These are phyloP conservation scores for Chalciporus sphaerocephalus DNA, from an alignment of 768 basidiomycete species.

Conservation along the genomic window DNA sequence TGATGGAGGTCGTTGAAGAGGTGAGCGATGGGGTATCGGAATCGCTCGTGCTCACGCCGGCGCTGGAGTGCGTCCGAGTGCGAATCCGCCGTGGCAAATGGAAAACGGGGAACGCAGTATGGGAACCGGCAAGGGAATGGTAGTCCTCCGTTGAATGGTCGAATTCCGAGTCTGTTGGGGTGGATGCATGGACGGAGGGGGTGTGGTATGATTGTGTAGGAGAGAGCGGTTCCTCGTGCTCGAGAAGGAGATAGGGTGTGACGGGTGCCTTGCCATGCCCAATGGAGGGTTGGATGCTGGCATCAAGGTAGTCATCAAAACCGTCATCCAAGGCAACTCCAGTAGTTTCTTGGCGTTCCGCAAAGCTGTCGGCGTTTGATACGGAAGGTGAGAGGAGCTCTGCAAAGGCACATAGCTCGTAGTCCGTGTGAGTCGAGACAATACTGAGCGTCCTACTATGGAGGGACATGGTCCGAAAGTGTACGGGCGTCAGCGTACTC, in stretches of 20 bases:
- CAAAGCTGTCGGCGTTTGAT: conserved; percentile 18
- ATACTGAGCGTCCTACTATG: conserved; percentile 36
- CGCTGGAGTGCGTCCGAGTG: conserved; percentile 24
- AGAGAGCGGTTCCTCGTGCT: conserved; percentile 30
- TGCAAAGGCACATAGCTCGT: conserved; percentile 48
- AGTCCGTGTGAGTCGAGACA: conserved; percentile 46
- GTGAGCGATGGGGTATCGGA: conserved; percentile 49
- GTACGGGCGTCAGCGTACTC: conserved; percentile 23
- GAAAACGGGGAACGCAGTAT: conserved; percentile 21
- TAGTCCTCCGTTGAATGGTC: conserved; percentile 30
- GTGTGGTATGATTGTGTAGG: conserved; percentile 20
- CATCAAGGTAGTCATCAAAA: conserved; percentile 29
- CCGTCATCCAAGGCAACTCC: conserved; percentile 26
- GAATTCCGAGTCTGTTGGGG: conserved; percentile 35
- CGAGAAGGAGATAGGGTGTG: conserved; percentile 26
- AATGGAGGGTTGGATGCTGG: conserved; percentile 13
- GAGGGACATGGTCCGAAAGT: conserved; percentile 21
- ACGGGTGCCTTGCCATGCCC: conserved; percentile 8
- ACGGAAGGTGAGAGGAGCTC: conserved; percentile 41
- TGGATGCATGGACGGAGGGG: conserved; percentile 5
- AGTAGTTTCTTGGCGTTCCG: conserved; percentile 24
- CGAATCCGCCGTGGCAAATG: conserved; percentile 34
- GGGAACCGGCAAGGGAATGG: conserved; percentile 17
- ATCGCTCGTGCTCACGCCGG: conserved; percentile 32
- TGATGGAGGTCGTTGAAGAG: conserved; percentile 37